Percentiles rank a stretch among this genome's conserved stretches.
These are phyloP conservation scores for Ceratocystis papillata DNA, from an alignment of 2,329 filamentous ascomycete species.

Conservation along the genomic window DNA sequence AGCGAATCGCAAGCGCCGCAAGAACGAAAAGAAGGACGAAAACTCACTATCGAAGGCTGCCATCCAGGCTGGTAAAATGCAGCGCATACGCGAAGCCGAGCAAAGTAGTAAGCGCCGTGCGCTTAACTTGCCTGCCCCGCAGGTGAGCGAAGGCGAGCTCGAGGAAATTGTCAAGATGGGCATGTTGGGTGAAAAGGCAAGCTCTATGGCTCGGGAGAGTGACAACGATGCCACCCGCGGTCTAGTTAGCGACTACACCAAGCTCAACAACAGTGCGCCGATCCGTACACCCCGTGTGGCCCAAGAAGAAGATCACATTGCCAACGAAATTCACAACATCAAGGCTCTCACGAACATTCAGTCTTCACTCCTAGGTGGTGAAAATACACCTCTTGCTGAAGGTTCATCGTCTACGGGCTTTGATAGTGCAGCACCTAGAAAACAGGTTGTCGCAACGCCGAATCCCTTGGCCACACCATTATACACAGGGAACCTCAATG, in stretches of 20 bases:
- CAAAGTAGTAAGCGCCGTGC: constrained; percentile 85
- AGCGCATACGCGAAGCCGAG: constrained; percentile 89
- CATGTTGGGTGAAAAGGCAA: constrained; percentile 80
- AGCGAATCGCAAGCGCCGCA: constrained; percentile 72
- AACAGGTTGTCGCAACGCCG: constrained; percentile 74
- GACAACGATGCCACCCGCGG: constrained; percentile 79
- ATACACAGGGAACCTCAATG: constrained; percentile 47
- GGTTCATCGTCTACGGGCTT: constrained; percentile 76
- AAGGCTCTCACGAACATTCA: constrained; percentile 85
- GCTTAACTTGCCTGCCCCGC: constrained; percentile 74
- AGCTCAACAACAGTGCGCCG: constrained; percentile 68
- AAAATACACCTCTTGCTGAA: constrained; percentile 82
- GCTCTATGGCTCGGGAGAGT: constrained; percentile 59
- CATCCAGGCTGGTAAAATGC: constrained; percentile 84
- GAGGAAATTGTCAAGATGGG: constrained; percentile 99
- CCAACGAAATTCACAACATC: constrained; percentile 93
- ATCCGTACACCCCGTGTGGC: constrained; percentile 87
- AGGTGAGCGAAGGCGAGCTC: constrained; percentile 83
- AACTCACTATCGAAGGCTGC: constrained; percentile 68
- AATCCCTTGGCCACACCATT: constrained; percentile 92
- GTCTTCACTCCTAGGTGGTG: constrained; percentile 82
- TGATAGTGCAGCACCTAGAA: constrained; percentile 69
- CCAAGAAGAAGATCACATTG: constrained; percentile 86
- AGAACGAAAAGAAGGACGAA: constrained; percentile 69
- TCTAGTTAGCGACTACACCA: constrained; percentile 76